Base-by-base conservation (phyloP, 768 basidiomycete species). In the Boletus speciosus region DNA sequence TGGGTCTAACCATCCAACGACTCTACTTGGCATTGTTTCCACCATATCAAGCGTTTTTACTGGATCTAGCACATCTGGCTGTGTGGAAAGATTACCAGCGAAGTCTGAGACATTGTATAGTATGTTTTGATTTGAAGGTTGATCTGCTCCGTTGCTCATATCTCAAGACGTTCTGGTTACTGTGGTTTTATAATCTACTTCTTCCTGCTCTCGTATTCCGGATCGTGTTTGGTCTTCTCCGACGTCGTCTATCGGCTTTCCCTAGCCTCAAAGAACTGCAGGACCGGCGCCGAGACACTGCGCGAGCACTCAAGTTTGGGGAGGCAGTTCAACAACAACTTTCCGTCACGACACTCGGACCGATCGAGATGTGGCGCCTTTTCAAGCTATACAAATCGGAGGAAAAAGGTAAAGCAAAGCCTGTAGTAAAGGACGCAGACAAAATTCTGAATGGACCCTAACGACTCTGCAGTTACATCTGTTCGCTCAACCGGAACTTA, bases 171-270 rank as follows among this genome's bases (percentile, higher is more conserved):
- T 88, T 79, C 58, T 88, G 86, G 86, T 66, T 76, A 35, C 61
- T 86, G 15, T 88, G 86, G 86, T 80, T 79, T 66, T 61, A 79
- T 48, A 75, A 85, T 60, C 61, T 84, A 14, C 73, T 88, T 5
- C 70, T 80, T 12, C 78, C 86, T 12, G 74, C 76, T 8, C 62
- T 84, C 25, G 55, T 84, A 45, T 64, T 80, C 39, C 73, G 75
- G 36, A 63, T 85, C 14, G 60, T 81, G 29, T 79, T 76, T 56
- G 61, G 74, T 38, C 75, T 87, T 44, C 35, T 82, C 31, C 75
- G 76, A 37, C 75, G 77, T 35, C 76, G 74, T 54, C 48, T 85
- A 31, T 72, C 79, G 16, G 74, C 80, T 4, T 81, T 85, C 57
- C 84, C 85, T 9, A 81, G 74, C 19, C 62, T 83, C 14, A 58